phyloP scores from a whole-genome alignment of 75 land plant genomes.

The Selaginella moellendorffii region DNA sequence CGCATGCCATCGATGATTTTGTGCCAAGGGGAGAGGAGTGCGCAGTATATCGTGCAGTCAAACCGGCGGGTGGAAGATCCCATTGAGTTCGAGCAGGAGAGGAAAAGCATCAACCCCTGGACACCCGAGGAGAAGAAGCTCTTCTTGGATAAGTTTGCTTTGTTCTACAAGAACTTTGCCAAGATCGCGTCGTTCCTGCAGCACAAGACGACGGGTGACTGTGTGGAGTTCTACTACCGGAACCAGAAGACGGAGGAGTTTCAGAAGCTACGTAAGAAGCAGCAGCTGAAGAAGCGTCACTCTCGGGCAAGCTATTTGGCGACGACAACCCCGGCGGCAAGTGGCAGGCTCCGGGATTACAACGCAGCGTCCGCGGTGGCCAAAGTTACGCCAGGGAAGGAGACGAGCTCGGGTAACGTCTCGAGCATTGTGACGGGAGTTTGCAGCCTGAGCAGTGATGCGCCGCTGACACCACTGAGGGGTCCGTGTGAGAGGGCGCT shows the following conservation, averaged over 20 bases:
- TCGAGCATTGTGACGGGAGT: not conserved
- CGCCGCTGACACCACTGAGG: not conserved
- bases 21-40: slow-evolving; percentile 39
- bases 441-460: not conserved
- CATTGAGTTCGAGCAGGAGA: slow-evolving; percentile 62
- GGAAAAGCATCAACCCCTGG: slow-evolving; percentile 63
- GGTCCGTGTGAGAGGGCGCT: slow-evolving; percentile 6
- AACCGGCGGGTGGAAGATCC: slow-evolving; percentile 83
- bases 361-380: slow-evolving; percentile 13
- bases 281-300: slow-evolving; percentile 34
- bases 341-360: slow-evolving; percentile 33
- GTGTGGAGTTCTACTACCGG: slow-evolving; percentile 82
- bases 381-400: not conserved
- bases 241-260: slow-evolving; percentile 72
- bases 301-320: slow-evolving; percentile 36
- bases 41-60: slow-evolving; percentile 32
- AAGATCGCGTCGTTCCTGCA: slow-evolving; percentile 60
- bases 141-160: slow-evolving; percentile 63
- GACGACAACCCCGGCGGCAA: slow-evolving; percentile 28
- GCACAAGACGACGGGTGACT: slow-evolving; percentile 87
- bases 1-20: slow-evolving; percentile 78
- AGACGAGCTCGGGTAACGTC: not conserved
- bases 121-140: slow-evolving; percentile 49
- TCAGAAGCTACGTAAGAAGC: slow-evolving; percentile 37
- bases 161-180: slow-evolving; percentile 54